phyloP scores from a whole-genome alignment of 2,329 filamentous ascomycete genomes.

The Alternaria sp. region DNA sequence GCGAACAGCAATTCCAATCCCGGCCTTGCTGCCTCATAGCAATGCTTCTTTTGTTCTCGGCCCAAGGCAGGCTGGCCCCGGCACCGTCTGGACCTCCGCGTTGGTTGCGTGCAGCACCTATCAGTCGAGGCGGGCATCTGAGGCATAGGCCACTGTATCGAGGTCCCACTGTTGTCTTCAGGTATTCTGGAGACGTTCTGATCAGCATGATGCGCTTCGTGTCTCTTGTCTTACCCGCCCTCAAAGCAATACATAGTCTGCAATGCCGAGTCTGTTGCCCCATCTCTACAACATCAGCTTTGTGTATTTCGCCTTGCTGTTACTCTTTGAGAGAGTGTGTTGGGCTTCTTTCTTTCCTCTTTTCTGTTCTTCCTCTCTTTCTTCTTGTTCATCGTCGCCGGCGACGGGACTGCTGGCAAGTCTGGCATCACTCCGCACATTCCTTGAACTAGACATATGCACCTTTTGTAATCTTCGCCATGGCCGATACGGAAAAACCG shows the following conservation, averaged over 20 bases:
- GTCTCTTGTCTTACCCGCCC: constrained; percentile 28
- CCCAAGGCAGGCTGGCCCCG: constrained; percentile 32
- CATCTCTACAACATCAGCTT: constrained; percentile 29
- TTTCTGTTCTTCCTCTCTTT: constrained; percentile 28
- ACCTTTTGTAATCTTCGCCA: constrained; percentile 31
- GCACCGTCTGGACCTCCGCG: constrained; percentile 48
- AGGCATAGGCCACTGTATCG: constrained; percentile 43
- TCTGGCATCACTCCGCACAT: constrained; percentile 27
- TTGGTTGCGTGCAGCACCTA: constrained; percentile 40
- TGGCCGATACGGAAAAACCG: constrained; percentile 46
- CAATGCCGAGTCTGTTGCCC: constrained; percentile 41
- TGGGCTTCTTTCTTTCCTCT: constrained; percentile 31
- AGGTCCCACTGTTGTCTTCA: constrained; percentile 37
- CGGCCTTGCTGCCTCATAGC: constrained; percentile 40
- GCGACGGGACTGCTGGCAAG: constrained; percentile 47
- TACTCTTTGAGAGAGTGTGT: constrained; percentile 49
- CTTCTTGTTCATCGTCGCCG: constrained; percentile 42
- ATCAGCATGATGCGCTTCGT: constrained; percentile 44
- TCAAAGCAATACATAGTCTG: constrained; percentile 44
- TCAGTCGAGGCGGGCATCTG: constrained; percentile 35
- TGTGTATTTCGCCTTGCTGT: constrained; percentile 31
- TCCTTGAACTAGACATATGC: constrained; percentile 24
- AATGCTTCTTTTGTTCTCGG: constrained; percentile 35
- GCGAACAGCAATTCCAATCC: constrained; percentile 24
- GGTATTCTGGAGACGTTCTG: constrained; percentile 38